Conservation (phyloP, 345 rosid species). For the Kernera saxatilis region DNA sequence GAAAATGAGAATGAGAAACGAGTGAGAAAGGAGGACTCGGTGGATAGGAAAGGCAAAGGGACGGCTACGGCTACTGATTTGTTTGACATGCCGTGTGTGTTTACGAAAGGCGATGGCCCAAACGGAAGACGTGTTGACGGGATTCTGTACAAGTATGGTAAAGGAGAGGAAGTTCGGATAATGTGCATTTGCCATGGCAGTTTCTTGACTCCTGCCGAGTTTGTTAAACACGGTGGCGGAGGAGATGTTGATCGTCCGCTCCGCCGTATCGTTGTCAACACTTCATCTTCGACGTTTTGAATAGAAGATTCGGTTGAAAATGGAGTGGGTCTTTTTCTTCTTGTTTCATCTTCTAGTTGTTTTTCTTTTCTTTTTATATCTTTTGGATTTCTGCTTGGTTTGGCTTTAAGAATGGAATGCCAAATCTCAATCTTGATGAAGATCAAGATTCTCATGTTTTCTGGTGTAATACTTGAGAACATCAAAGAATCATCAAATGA, state of each 20-base stretch:
- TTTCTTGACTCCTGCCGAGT: constrained; percentile 70
- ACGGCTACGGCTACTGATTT: constrained; percentile 14
- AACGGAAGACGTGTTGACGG: constrained; percentile 66
- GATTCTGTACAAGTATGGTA: constrained; percentile 61
- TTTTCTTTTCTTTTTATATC: neutral
- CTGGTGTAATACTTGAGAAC: constrained; percentile 14
- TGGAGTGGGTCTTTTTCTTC: neutral
- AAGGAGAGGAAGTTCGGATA: constrained; percentile 61
- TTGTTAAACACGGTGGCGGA: constrained; percentile 79
- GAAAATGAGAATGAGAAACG: constrained; percentile 31
- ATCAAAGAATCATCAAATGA: constrained; percentile 20
- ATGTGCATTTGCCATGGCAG: constrained; percentile 83
- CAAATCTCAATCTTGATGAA: constrained; percentile 22
- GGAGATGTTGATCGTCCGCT: constrained; percentile 68
- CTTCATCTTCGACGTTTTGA: constrained; percentile 36
- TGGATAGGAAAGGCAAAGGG: constrained; percentile 39
- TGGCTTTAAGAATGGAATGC: constrained; percentile 19
- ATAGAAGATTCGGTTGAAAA: neutral
- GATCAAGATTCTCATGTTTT: constrained; percentile 17
- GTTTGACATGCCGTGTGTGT: constrained; percentile 74
- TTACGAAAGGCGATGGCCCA: constrained; percentile 69
- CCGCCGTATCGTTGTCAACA: constrained; percentile 65
- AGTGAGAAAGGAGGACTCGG: constrained; percentile 24
- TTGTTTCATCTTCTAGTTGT: neutral
- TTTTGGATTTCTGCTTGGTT: constrained; percentile 1